A percentile compares a stretch with the other conserved stretches of the same genome.
Conservation (phyloP, 2,329 filamentous ascomycete species). For the Aspergillus flavus region DNA sequence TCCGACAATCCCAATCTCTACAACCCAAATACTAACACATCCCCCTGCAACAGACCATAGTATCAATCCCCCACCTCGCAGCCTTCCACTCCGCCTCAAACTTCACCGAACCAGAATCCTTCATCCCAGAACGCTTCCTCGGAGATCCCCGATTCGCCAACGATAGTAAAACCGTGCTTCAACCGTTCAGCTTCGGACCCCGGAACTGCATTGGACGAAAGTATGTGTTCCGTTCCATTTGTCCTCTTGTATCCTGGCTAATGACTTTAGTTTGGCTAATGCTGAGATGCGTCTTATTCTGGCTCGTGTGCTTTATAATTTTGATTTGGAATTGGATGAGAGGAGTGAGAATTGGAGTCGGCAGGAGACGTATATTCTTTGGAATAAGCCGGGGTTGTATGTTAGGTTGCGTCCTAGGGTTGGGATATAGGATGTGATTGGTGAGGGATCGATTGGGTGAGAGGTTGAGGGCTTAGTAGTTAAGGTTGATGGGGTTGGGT, state of each 20-base stretch:
- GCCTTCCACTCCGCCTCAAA: slow-evolving; percentile 46
- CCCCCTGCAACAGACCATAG: slow-evolving; percentile 35
- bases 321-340: slow-evolving; percentile 48
- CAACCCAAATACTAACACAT: not conserved
- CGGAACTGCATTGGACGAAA: slow-evolving; percentile 55
- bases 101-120: slow-evolving; percentile 49
- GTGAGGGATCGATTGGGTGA: no score
- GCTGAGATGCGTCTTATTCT: slow-evolving; percentile 54
- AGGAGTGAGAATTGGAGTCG: slow-evolving; percentile 40
- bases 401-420: no score
- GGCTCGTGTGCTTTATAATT: slow-evolving; percentile 51
- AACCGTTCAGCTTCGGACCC: slow-evolving; percentile 53
- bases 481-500: no score
- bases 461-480: no score
- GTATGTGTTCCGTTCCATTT: no score
- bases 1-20: not conserved
- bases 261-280: slow-evolving; percentile 41
- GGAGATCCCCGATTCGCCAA: slow-evolving; percentile 31
- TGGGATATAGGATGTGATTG: no score
- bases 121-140: slow-evolving; percentile 51
- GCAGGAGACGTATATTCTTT: slow-evolving; percentile 42
- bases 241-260: no score
- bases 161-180: slow-evolving; percentile 49
- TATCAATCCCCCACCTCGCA: slow-evolving; percentile 48
- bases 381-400: slow-evolving; percentile 37